Conservation (phyloP, 2,329 filamentous ascomycete genomes). For the Chaetomium globosum region DNA sequence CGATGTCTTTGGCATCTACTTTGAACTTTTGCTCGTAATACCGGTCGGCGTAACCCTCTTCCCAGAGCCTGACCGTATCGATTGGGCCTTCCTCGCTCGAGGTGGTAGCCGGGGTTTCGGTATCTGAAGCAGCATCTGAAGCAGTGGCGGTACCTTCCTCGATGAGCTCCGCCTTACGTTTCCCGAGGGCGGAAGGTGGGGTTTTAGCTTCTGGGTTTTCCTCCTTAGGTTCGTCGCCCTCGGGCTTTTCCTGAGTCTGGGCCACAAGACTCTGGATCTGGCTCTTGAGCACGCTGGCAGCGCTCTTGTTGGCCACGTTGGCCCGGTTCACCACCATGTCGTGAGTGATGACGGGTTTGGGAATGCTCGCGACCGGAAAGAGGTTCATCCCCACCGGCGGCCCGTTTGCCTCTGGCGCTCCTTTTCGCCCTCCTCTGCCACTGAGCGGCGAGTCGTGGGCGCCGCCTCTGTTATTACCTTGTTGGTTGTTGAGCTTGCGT, state of each 20-base stretch:
- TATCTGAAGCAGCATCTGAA: conserved; percentile 55
- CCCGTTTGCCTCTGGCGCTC: conserved; percentile 28
- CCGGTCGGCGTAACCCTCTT: conserved; percentile 89
- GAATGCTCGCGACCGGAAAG: conserved; percentile 52
- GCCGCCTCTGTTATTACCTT: conserved; percentile 49
- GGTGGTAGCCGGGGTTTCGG: conserved; percentile 54
- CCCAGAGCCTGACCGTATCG: conserved; percentile 90
- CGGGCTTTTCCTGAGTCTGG: conserved; percentile 33
- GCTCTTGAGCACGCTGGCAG: conserved; percentile 83
- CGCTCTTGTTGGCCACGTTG: conserved; percentile 88
- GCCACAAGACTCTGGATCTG: conserved; percentile 62
- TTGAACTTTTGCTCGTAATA: conserved; percentile 98
- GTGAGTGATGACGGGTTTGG: conserved; percentile 69
- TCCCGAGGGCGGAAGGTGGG: conserved; percentile 47
- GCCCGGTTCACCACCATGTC: conserved; percentile 85
- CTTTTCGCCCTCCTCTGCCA: conserved; percentile 27
- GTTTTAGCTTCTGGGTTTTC: conserved; percentile 29
- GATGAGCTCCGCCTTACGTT: conserved; percentile 75
- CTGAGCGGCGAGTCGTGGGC: conserved; percentile 41
- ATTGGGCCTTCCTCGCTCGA: conserved; percentile 65
- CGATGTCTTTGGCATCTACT: conserved; percentile 75
- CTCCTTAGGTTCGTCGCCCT: conserved; percentile 21
- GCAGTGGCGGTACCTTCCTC: conserved; percentile 63
- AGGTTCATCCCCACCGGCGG: conserved; percentile 34
- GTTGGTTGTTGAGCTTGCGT: conserved; percentile 66